These are phyloP conservation scores for Cytospora piceicola DNA, from an alignment of 2,329 filamentous ascomycete genomes.

Conservation along the genomic window DNA sequence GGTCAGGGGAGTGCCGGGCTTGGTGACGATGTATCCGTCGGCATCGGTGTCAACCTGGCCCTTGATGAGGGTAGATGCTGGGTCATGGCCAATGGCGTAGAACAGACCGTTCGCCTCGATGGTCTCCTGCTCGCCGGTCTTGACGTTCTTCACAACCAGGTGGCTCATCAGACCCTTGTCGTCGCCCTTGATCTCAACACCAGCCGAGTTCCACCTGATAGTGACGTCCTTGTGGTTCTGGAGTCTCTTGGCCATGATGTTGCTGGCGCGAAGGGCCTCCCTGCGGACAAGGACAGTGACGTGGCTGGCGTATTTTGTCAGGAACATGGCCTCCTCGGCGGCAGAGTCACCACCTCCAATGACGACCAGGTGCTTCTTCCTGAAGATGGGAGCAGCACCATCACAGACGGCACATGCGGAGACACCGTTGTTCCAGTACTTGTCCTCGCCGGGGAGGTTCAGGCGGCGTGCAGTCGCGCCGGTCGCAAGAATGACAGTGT, in stretches of 20 bases:
- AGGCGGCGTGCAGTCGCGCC: conserved; percentile 89
- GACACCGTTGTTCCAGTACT: conserved; percentile 97
- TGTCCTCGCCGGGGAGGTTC: conserved; percentile 83
- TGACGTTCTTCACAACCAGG: conserved; percentile 79
- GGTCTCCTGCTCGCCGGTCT: conserved; percentile 77
- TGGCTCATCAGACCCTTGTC: conserved; percentile 86
- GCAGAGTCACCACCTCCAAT: conserved; percentile 97
- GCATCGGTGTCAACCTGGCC: conserved; percentile 85
- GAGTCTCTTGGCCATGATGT: conserved; percentile 88
- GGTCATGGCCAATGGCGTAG: conserved; percentile 96
- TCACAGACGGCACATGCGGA: conserved; percentile 97
- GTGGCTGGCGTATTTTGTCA: conserved; percentile 96
- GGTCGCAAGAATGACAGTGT: conserved; percentile 91
- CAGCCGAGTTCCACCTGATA: conserved; percentile 82
- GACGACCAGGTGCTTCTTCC: conserved; percentile 92
- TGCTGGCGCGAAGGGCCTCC: conserved; percentile 84
- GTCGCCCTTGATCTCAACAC: conserved; percentile 83
- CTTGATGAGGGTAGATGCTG: conserved; percentile 88
- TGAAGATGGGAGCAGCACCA: conserved; percentile 94
- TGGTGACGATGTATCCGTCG: conserved; percentile 89
- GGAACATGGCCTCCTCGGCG: conserved; percentile 94
- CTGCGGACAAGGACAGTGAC: conserved; percentile 91
- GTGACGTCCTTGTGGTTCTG: conserved; percentile 86
- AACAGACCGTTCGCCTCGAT: conserved; percentile 91
- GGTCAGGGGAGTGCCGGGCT: conserved; percentile 85